These are phyloP conservation scores for Phytophthora hibernalis DNA, from an alignment of 352 stramenopile genomes.

Conservation along the genomic window DNA sequence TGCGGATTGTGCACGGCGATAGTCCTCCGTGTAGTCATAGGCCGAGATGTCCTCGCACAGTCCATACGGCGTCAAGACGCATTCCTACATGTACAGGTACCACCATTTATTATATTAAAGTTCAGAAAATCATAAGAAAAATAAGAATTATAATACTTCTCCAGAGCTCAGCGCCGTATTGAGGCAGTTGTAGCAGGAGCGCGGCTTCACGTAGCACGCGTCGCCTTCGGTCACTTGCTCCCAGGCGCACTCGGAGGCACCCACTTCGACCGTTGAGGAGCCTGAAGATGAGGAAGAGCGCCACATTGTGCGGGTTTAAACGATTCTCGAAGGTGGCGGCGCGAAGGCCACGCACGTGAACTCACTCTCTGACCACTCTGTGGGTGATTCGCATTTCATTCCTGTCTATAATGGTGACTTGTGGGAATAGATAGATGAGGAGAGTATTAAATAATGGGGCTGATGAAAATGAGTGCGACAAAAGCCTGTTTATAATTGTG, in stretches of 20 bases:
- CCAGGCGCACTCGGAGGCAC: conserved; percentile 56
- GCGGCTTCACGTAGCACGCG: conserved; percentile 53
- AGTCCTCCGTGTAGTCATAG: conserved; percentile 63
- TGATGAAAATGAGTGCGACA: too few relatives aligned
- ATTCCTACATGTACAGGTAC: conserved; percentile 35
- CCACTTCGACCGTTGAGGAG: conserved; percentile 10
- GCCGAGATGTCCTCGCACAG: conserved; percentile 48
- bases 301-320: conserved; percentile 7
- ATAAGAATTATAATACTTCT: too few relatives aligned
- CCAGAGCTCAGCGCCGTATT: conserved; percentile 44
- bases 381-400: background rate
- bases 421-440: background rate
- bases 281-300: conserved; percentile 10
- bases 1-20: conserved; percentile 42
- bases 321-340: background rate
- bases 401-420: background rate
- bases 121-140: conserved; percentile 9
- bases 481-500: too few relatives aligned
- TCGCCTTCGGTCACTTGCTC: conserved; percentile 35
- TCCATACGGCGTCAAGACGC: conserved; percentile 56
- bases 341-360: background rate
- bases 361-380: background rate
- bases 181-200: conserved; percentile 69
- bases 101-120: conserved; percentile 1
- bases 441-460: background rate